Conservation (phyloP, 192 early-diverging fungal species). For the Ramicandelaber brevisporus region DNA sequence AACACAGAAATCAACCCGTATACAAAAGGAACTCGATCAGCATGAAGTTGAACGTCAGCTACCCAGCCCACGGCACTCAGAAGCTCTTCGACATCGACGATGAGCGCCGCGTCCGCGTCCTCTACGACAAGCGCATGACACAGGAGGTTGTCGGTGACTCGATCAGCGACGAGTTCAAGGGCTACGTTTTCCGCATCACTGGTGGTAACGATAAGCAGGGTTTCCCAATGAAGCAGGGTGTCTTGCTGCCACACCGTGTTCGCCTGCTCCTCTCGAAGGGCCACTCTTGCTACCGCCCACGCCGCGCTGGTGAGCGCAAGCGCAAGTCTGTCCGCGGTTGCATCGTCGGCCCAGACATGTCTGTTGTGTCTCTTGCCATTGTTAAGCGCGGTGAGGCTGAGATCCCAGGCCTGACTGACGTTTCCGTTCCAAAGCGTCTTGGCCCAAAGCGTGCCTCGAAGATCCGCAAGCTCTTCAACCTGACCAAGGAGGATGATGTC, state of each 20-base stretch:
- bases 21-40: neutral
- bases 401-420: constrained; percentile 89
- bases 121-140: constrained; percentile 97
- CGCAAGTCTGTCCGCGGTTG: constrained; percentile 98
- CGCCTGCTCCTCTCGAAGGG: constrained; percentile 66
- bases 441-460: constrained; percentile 97
- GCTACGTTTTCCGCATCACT: constrained; percentile 97
- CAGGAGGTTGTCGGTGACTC: constrained; percentile 86
- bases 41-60: constrained; percentile 89
- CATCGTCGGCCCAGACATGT: constrained; percentile 84
- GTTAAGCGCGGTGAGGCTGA: constrained; percentile 94
- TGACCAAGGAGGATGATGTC: constrained; percentile 96
- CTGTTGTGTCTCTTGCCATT: constrained; percentile 81
- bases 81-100: constrained; percentile 95
- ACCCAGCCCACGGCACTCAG: constrained; percentile 93
- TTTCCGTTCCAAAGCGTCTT: constrained; percentile 79
- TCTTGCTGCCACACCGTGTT: constrained; percentile 46
- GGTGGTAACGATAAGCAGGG: constrained; percentile 99
- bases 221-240: constrained; percentile 99
- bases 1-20: constrained; percentile 1
- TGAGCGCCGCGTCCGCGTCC: constrained; percentile 74
- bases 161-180: constrained; percentile 98
- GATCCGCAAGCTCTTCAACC: constrained; percentile 98
- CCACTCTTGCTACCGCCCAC: constrained; percentile 96
- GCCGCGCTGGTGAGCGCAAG: constrained; percentile 94